Evolutionary conservation across 805 yeast genomes (phyloP).

Genomic region (Geotrichum ghanense): DNA sequence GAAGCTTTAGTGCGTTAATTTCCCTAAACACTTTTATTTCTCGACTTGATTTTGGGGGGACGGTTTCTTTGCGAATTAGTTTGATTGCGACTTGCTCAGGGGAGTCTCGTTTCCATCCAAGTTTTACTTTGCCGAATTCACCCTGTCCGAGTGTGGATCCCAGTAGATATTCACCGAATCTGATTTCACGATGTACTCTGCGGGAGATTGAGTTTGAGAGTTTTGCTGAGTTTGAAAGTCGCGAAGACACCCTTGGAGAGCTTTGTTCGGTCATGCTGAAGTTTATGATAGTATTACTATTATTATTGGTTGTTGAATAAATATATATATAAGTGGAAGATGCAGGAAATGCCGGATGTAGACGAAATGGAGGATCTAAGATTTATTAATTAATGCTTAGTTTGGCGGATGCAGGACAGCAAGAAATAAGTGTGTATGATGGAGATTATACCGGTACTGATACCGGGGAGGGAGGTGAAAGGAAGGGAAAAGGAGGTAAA

Average conservation of each 20-base stretch:
- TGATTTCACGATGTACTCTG: constrained; percentile 24
- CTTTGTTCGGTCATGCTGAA: constrained; percentile 11
- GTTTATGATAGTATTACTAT: too few relatives aligned
- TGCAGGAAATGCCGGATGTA: too few relatives aligned
- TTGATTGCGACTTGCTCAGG: constrained; percentile 73
- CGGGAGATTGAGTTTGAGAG: constrained; percentile 18
- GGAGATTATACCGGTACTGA: neutral
- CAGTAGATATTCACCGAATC: constrained; percentile 81
- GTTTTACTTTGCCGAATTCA: constrained; percentile 93
- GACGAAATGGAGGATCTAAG: too few relatives aligned
- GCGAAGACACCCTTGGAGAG: constrained; percentile 19
- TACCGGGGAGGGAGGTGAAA: neutral
- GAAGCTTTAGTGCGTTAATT: constrained; percentile 67
- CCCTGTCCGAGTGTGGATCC: constrained; percentile 97
- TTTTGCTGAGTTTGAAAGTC: constrained; percentile 18
- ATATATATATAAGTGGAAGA: too few relatives aligned
- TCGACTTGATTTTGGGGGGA: constrained; percentile 75
- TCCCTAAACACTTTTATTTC: constrained; percentile 88
- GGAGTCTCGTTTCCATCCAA: constrained; percentile 74
- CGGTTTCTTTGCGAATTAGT: constrained; percentile 75
- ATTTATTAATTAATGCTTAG: too few relatives aligned
- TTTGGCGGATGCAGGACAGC: too few relatives aligned
- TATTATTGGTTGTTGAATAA: too few relatives aligned
- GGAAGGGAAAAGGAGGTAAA: neutral
- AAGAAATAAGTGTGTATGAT: neutral